These are phyloP conservation scores for Rutstroemia sp. DNA, from an alignment of 2,329 filamentous ascomycete species.

Conservation along the genomic window DNA sequence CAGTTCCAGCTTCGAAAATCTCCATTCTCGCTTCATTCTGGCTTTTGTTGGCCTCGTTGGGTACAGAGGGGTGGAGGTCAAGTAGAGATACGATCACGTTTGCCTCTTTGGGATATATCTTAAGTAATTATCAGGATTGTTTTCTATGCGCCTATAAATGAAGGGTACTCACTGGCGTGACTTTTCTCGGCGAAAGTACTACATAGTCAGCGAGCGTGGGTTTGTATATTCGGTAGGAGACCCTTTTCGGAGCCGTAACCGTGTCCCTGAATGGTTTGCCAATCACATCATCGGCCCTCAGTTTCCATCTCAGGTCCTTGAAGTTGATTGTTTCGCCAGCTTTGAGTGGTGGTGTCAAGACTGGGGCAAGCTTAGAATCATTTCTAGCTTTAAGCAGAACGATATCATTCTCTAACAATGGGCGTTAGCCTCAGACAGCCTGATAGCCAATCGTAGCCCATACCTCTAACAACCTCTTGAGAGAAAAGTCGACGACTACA, in stretches of 20 bases:
- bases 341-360: constrained; percentile 36
- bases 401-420: constrained; percentile 17
- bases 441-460: background rate
- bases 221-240: constrained; percentile 40
- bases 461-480: constrained; percentile 4
- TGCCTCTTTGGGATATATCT: constrained; percentile 71
- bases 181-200: constrained; percentile 55
- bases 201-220: constrained; percentile 71
- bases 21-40: constrained; percentile 45
- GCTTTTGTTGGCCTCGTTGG: constrained; percentile 33
- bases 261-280: constrained; percentile 21
- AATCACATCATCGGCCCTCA: constrained; percentile 34
- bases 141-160: background rate
- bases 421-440: background rate
- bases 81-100: constrained; percentile 68
- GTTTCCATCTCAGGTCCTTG: background rate
- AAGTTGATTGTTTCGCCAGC: constrained; percentile 22
- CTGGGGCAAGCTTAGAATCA: constrained; percentile 11
- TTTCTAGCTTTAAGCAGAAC: constrained; percentile 23
- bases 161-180: constrained; percentile 58
- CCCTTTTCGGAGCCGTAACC: constrained; percentile 15
- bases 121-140: constrained; percentile 9
- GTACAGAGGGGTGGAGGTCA: constrained; percentile 62
- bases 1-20: constrained; percentile 78
- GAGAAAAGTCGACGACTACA: background rate